A percentile compares a stretch with the other conserved stretches of the same genome.
Conservation (phyloP, 2,329 filamentous ascomycete species). For the Aureobasidium subglaciale region DNA sequence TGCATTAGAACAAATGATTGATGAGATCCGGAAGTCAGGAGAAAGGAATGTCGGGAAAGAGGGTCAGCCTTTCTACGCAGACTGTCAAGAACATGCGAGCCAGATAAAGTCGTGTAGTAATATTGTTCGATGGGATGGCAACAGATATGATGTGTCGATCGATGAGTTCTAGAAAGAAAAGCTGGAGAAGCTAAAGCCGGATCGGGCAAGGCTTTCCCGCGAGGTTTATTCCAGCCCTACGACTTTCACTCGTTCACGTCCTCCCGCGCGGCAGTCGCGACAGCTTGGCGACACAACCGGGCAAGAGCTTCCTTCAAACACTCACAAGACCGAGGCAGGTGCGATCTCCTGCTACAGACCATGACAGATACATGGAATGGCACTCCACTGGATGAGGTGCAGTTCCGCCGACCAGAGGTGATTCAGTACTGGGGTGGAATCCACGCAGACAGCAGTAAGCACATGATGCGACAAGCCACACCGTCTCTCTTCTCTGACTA, state of each 20-base stretch:
- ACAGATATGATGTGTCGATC: slow-evolving; percentile 2
- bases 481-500: background rate
- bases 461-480: too few relatives aligned
- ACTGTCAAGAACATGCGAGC: slow-evolving; percentile 14
- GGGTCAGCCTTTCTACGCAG: slow-evolving; percentile 7
- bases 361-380: slow-evolving; percentile 8
- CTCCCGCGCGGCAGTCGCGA: background rate
- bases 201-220: slow-evolving; percentile 8
- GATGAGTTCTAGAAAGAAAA: slow-evolving; percentile 14
- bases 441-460: slow-evolving; percentile 16
- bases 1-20: slow-evolving; percentile 20
- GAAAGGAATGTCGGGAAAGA: slow-evolving; percentile 16
- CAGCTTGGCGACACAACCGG: slow-evolving; percentile 4
- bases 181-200: slow-evolving; percentile 10
- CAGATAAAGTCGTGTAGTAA: background rate
- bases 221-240: slow-evolving; percentile 8
- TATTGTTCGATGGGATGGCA: background rate
- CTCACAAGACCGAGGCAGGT: background rate
- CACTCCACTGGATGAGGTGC: slow-evolving; percentile 18
- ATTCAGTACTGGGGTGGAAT: slow-evolving; percentile 17
- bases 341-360: background rate
- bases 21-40: background rate
- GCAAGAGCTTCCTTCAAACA: background rate
- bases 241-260: background rate
- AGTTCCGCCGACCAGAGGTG: slow-evolving; percentile 16